Base-by-base conservation (phyloP, 257 asterid genomes). In the Anisodus acutangulus region DNA sequence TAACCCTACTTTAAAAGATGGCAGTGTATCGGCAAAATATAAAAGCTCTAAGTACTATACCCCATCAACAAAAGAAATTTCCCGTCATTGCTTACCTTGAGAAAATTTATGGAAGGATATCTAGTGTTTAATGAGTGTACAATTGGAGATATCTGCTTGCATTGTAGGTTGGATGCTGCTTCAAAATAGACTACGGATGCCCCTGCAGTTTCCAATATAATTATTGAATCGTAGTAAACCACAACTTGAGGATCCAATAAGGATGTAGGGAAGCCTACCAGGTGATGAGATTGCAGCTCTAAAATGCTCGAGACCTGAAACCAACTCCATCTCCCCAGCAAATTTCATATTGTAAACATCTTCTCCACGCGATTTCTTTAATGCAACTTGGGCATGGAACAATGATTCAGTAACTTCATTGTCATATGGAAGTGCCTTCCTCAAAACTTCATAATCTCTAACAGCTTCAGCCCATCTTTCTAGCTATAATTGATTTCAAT, bases 391-490 rank as follows among this genome's bases (percentile, higher is more conserved):
- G 4, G 95, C 95, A 71, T 92, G 97, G 81, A 93, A 92, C 83
- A 96, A 69, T 3, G 98, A 88, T 79, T 94, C 98, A 17, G 98
- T 98, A 81, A 94, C 92, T 67, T 92, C 98, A 4, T 87, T 88
- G 90, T 94, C 93, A 60, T 86, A 84, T 2, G 99, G 98, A 22
- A 89, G 94, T 58, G 91, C 93, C 84, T 82, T 89, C 88, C 94
- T 92, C 74, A 94, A 88, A 64, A 86, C 89, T 86, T 92, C 98
- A 53, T 96, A 96, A 82, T 96, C 98, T 85, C 88, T 92, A 81
- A 96, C 93, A 58, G 99, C 98, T 89, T 96, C 97, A 47, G 70
- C 90, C 98, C 98, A 96, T 49, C 89, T 85, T 86, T 94, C 98
- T 74, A 96, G 98, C 99, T 96, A 80, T 76, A 90, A 81, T 76